phyloP scores from a whole-genome alignment of 305 asterid genomes.

The Petunia hybrid region DNA sequence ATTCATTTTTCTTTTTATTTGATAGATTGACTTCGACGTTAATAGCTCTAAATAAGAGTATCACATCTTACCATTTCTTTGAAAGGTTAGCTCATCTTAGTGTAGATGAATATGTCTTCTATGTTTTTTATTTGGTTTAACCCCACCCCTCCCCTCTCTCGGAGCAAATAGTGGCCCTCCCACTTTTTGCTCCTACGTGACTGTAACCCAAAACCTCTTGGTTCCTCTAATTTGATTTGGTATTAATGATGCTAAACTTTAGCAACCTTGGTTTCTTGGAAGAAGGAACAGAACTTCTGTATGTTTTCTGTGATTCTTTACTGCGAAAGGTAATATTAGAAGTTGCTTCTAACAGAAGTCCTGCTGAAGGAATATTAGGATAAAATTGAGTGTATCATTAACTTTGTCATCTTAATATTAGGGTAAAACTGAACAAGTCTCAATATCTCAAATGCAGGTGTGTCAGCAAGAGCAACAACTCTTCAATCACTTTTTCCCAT shows the following conservation, averaged over 20 bases:
- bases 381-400: background rate
- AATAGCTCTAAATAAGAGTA: background rate
- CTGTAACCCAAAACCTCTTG: too few species aligned
- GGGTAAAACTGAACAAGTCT: slow-evolving; percentile 9
- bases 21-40: background rate
- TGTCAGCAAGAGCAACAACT: slow-evolving; percentile 97
- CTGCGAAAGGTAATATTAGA: background rate
- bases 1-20: slow-evolving; percentile 24
- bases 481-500: slow-evolving; percentile 93
- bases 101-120: background rate
- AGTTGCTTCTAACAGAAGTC: slow-evolving; percentile 5
- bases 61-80: background rate
- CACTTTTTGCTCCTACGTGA: too few species aligned
- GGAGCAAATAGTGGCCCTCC: too few species aligned
- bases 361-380: background rate
- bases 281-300: background rate
- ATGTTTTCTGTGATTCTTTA: slow-evolving; percentile 15
- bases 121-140: too few species aligned
- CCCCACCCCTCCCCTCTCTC: too few species aligned
- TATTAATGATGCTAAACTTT: slow-evolving; percentile 10
- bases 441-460: slow-evolving; percentile 61
- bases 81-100: background rate
- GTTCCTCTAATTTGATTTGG: slow-evolving; percentile 22
- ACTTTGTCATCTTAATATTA: background rate
- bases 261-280: background rate